Evolutionary conservation across 768 basidiomycete species (phyloP).

Genomic region (Favolaschia claudopus): DNA sequence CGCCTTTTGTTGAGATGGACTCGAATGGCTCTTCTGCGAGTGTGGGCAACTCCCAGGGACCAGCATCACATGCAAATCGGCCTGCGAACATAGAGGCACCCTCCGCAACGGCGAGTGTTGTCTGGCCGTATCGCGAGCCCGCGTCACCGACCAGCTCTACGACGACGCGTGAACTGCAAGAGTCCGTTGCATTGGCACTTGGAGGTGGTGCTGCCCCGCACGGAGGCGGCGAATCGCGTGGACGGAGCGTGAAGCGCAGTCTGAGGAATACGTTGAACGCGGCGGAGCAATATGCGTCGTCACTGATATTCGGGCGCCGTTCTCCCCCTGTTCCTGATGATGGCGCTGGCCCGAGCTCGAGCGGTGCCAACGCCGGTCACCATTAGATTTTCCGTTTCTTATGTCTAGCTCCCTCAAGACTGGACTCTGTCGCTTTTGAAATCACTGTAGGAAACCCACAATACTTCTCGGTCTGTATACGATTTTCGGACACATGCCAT

Average conservation of each 20-base stretch:
- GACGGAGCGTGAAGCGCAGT: conserved; percentile 69
- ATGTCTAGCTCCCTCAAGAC: too few species aligned
- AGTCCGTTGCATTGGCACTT: conserved; percentile 41
- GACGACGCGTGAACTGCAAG: conserved; percentile 49
- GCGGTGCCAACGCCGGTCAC: not conserved
- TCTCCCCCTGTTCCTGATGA: conserved; percentile 27
- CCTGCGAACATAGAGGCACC: conserved; percentile 3
- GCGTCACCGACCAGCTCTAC: conserved; percentile 41
- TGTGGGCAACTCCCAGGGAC: conserved; percentile 16
- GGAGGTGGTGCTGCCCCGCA: conserved; percentile 37
- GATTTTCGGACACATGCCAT: conserved; percentile 1
- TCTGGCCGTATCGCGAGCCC: conserved; percentile 56
- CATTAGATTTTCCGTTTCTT: not conserved
- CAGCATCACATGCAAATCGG: not conserved
- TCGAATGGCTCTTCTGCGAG: conserved; percentile 5
- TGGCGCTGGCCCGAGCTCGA: conserved; percentile 4
- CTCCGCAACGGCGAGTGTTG: conserved; percentile 29
- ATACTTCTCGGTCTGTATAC: conserved; percentile 24
- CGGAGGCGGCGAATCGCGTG: conserved; percentile 55
- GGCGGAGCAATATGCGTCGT: conserved; percentile 74
- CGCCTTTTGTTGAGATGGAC: conserved; percentile 22
- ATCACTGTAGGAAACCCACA: conserved; percentile 15
- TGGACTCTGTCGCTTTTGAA: not conserved
- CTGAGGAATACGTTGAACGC: conserved; percentile 72
- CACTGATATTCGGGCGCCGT: conserved; percentile 69